Base-by-base conservation (phyloP, 441 rosid species). In the Euphorbia celastroides region DNA sequence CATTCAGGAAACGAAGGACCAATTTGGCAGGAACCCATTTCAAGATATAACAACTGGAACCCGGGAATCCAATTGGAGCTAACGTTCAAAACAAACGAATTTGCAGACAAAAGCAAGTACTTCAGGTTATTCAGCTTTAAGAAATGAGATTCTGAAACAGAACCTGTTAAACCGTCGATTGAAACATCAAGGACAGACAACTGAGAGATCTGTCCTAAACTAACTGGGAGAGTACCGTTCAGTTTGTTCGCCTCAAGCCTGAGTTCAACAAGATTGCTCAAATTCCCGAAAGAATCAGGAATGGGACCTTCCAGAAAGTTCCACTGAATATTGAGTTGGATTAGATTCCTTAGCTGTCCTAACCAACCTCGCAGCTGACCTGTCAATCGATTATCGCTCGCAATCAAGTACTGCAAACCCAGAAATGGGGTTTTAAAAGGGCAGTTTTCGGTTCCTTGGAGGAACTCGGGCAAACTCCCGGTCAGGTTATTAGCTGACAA, bases 311-410 rank as follows among this genome's bases (percentile, higher is more conserved):
- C 65, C 12, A 84, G 68, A n/a, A 62, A 64, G 62, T 82, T 84
- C 63, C 65, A 20, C 23, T 58, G 22, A 48, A 80, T 70, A 25
- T 7, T 2, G 23, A 82, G 80, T 57, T 74, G 70, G 25, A 62
- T 62, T 11, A 84, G 81, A 70, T 61, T 72, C 23, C 23, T 57
- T 22, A 78, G 76, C 60, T 73, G 72, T 23, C 84, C 81, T 56
- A 81, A 28, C 86, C 86, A 84, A 8, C 57, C 64, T 44, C 84
- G 88, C 68, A 82, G 55, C 25, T 52, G 59, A 28, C 88, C 84
- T 1, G n/a, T 27, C 22, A 64, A 31, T 5, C 13, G 27, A 50
- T 51, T 64, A 0, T 50, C 19, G 20, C 30, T 31, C 7, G 44
- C 28, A 11, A 1, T 7, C 2, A 64, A 64, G 27, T 50, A 4